These are phyloP conservation scores for Fusarium drepaniforme DNA, from an alignment of 2,329 filamentous ascomycete species.

Conservation along the genomic window DNA sequence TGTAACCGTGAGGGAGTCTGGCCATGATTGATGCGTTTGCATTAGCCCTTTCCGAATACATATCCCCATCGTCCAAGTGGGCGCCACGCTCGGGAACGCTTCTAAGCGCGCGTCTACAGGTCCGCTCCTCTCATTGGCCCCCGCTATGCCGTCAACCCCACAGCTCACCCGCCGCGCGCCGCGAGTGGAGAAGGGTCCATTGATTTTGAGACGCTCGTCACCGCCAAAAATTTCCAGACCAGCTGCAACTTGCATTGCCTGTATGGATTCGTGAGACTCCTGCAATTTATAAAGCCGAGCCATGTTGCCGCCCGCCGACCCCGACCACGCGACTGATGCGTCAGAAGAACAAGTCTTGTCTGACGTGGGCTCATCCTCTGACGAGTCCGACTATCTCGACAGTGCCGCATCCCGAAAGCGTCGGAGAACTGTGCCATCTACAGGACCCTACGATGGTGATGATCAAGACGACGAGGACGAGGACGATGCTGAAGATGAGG, in stretches of 20 bases:
- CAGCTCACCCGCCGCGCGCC: conserved; percentile 16
- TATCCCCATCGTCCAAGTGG: background rate
- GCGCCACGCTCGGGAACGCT: conserved; percentile 5
- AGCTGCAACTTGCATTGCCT: conserved; percentile 27
- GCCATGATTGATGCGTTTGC: conserved; percentile 1
- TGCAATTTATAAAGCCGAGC: conserved; percentile 40
- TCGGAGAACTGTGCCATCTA: conserved; percentile 52
- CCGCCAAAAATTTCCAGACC: conserved; percentile 43
- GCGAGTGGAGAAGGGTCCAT: conserved; percentile 24
- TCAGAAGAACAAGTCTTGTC: conserved; percentile 33
- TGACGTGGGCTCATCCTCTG: conserved; percentile 42
- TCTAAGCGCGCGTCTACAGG: conserved; percentile 48
- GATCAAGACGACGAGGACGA: conserved; percentile 47
- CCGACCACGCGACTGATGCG: conserved; percentile 25
- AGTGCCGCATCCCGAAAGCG: conserved; percentile 59
- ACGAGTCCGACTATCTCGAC: conserved; percentile 64
- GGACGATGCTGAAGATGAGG: conserved; percentile 49
- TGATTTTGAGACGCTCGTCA: conserved; percentile 41
- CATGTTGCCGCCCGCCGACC: conserved; percentile 38
- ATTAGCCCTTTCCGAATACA: background rate
- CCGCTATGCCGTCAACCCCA: conserved; percentile 15
- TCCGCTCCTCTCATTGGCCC: conserved; percentile 18
- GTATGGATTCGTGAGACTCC: conserved; percentile 31
- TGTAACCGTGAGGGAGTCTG: background rate
- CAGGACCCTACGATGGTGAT: conserved; percentile 38